phyloP scores from a whole-genome alignment of 257 asterid genomes.

The Nicotiana obtusifolia region DNA sequence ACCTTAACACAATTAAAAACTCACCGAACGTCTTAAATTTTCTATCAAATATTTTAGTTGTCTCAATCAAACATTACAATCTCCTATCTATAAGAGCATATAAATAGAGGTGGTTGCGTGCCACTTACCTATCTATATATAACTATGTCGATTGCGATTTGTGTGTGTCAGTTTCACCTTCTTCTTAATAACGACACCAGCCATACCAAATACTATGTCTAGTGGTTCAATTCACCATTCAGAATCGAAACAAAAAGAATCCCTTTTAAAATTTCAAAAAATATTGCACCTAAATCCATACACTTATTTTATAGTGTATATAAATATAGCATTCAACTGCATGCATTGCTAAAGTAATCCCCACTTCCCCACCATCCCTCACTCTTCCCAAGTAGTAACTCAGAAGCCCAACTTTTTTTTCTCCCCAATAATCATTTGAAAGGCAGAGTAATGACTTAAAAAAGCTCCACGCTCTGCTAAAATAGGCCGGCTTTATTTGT shows the following conservation, averaged over 20 bases:
- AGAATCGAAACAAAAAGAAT: background rate
- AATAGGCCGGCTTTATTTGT: constrained; percentile 34
- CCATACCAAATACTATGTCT: background rate
- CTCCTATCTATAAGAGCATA: background rate
- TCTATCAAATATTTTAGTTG: constrained; percentile 7
- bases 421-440: constrained; percentile 27
- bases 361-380: background rate
- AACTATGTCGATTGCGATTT: background rate
- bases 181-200: background rate
- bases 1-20: background rate
- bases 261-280: background rate
- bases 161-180: background rate
- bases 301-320: background rate
- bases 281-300: background rate
- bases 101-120: constrained; percentile 6
- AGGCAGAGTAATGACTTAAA: constrained; percentile 20
- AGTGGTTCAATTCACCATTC: background rate
- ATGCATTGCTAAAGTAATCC: constrained; percentile 17
- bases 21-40: background rate
- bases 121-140: background rate
- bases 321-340: background rate
- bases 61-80: constrained; percentile 9
- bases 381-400: constrained; percentile 8
- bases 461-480: constrained; percentile 33
- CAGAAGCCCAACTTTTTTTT: background rate